Evolutionary conservation across 1,284 basidiomycete genomes (phyloP), one percentile per base, ranked within the genome.

Genomic region (Trametes polyzona): DNA sequence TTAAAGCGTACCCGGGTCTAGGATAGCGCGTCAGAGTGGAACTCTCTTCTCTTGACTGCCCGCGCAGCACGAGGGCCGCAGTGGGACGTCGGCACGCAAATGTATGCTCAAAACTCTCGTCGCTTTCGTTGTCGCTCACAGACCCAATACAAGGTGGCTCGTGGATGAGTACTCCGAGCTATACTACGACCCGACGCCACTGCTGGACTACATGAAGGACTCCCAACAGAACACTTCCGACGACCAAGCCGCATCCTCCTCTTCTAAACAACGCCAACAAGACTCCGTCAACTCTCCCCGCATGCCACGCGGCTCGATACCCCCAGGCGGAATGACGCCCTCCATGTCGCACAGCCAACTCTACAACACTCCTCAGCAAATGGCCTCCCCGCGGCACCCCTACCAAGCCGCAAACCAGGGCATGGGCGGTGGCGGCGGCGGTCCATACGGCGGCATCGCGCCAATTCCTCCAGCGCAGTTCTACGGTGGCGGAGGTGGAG

Each of bases 11-110:
- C 33, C 21, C 23, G 6, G 11, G 10, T 57, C 21, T 52, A 91
- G 90, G 89, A 92, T 68, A 85, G 82, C 67, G 88, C 90, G 14
- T 91, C 89, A 3, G 88, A 92, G 62, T 93, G 90, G 90, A 93
- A 93, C 65, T 92, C 90, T 0, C 67, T 91, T 47, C 75, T 93
- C 43, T 81, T 84, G 57, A 88, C 84, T 33, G 90, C 90, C 4
- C 82, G 91, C 35, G 91, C 90, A 9, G 83, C 87, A 58, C 78
- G 90, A 59, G 90, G 91, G 0, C 90, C 90, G 4, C 91, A 92
- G 65, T 93, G 90, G 90, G 90, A 93, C 70, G 78, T 92, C 33
- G 88, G 88, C 21, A 91, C 90, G 19, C 90, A 93, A 71, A 84
- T 88, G 91, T 93, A 62, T 63, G 80, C 70, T 8, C 10, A 46